phyloP scores from a whole-genome alignment of 192 early-diverging fungal species.

The Phycomyces nitens region DNA sequence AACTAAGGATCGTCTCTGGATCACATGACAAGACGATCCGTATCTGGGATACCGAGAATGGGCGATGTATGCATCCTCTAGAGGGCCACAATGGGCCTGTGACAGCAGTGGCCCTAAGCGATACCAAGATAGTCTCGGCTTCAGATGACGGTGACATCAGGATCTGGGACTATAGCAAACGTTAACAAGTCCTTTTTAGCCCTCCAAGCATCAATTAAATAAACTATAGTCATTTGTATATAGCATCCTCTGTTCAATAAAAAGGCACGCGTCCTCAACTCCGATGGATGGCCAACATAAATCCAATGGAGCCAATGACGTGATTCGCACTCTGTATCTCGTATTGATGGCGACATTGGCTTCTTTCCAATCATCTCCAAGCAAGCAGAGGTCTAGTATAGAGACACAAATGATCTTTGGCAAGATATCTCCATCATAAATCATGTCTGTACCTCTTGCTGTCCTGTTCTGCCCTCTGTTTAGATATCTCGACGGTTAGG shows the following conservation, averaged over 20 bases:
- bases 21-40: constrained; percentile 71
- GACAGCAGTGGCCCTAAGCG: constrained; percentile 77
- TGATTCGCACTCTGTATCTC: constrained; percentile 1
- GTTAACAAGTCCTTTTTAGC: constrained; percentile 1
- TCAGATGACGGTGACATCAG: constrained; percentile 79
- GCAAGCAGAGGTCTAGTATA: too few species aligned
- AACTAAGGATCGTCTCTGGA: constrained; percentile 63
- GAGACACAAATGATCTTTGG: too few species aligned
- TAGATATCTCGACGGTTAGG: too few species aligned
- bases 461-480: too few species aligned
- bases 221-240: not conserved
- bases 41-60: constrained; percentile 71
- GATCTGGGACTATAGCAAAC: constrained; percentile 75
- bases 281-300: not conserved
- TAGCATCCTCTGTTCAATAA: too few species aligned
- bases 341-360: constrained; percentile 16
- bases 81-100: constrained; percentile 67
- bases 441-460: too few species aligned
- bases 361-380: not conserved
- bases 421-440: too few species aligned
- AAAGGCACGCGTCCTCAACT: not conserved
- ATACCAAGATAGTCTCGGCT: constrained; percentile 84
- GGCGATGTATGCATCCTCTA: constrained; percentile 65
- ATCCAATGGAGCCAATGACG: constrained; percentile 8
- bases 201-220: not conserved